phyloP scores from a whole-genome alignment of 108 stramenopile genomes.

The Conticribra guillardii region DNA sequence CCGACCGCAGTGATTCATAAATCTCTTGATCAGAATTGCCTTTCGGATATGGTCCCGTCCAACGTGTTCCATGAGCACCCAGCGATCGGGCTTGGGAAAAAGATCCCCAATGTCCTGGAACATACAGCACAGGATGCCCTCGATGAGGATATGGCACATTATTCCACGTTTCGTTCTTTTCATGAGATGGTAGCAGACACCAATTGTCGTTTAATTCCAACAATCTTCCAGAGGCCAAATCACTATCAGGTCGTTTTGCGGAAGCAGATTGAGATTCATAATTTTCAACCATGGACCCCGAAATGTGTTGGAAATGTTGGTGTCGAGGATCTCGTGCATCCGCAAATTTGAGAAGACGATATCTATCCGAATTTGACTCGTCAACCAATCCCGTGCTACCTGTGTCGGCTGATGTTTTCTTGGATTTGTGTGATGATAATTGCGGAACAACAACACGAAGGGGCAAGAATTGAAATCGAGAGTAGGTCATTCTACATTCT shows the following conservation, averaged over 20 bases:
- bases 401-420: too few relatives aligned
- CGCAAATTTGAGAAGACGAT: slow-evolving; percentile 73
- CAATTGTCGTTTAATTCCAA: slow-evolving; percentile 44
- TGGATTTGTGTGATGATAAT: too few relatives aligned
- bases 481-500: slow-evolving; percentile 85
- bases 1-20: slow-evolving; percentile 32
- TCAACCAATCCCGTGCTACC: too few relatives aligned
- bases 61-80: slow-evolving; percentile 81
- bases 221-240: slow-evolving; percentile 16
- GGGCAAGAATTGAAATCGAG: slow-evolving; percentile 44
- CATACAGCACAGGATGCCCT: slow-evolving; percentile 64
- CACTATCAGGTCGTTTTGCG: slow-evolving; percentile 8
- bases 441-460: slow-evolving; percentile 37
- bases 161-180: slow-evolving; percentile 9
- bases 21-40: slow-evolving; percentile 18
- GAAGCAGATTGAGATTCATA: slow-evolving; percentile 23
- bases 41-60: slow-evolving; percentile 46
- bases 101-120: slow-evolving; percentile 86
- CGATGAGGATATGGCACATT: slow-evolving; percentile 34
- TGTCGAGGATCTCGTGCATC: slow-evolving; percentile 77
- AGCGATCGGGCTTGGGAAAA: slow-evolving; percentile 72
- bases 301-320: slow-evolving; percentile 30
- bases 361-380: slow-evolving; percentile 16
- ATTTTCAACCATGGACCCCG: slow-evolving; percentile 31
- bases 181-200: slow-evolving; percentile 20